Evolutionary conservation across 1,284 basidiomycete genomes (phyloP).

Genomic region (Pholiota adiposa): DNA sequence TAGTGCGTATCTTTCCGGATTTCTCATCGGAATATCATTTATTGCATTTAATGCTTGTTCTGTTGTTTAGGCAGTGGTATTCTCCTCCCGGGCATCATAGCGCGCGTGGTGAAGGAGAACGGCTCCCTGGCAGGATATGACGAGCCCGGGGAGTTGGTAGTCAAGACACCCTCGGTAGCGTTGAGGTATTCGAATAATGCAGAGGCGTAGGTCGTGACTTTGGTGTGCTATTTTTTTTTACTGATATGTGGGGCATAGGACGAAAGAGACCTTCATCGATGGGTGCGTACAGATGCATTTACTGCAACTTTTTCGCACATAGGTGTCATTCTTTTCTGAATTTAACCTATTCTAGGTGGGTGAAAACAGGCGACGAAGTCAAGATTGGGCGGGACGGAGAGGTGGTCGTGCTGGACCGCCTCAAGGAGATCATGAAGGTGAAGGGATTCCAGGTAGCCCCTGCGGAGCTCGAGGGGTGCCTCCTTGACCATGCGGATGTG

Average conservation of each 20-base stretch:
- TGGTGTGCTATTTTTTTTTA: background rate
- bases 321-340: background rate
- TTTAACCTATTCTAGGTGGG: constrained; percentile 50
- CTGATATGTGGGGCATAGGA: constrained; percentile 34
- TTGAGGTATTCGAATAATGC: constrained; percentile 63
- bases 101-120: constrained; percentile 61
- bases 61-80: constrained; percentile 50
- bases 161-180: constrained; percentile 60
- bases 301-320: background rate
- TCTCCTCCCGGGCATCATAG: constrained; percentile 54
- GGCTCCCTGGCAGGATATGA: constrained; percentile 58
- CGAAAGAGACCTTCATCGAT: constrained; percentile 56
- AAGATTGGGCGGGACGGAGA: constrained; percentile 59
- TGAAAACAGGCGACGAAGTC: constrained; percentile 73
- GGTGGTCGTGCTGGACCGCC: constrained; percentile 67
- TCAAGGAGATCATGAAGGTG: constrained; percentile 74
- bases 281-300: constrained; percentile 38
- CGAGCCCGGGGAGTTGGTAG: constrained; percentile 66
- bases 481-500: constrained; percentile 72
- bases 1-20: constrained; percentile 29
- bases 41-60: background rate
- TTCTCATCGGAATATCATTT: constrained; percentile 2
- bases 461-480: constrained; percentile 73
- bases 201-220: constrained; percentile 55
- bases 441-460: constrained; percentile 71